Conservation (phyloP, 331 rosid species). For the Rhamnella rubrinervis region DNA sequence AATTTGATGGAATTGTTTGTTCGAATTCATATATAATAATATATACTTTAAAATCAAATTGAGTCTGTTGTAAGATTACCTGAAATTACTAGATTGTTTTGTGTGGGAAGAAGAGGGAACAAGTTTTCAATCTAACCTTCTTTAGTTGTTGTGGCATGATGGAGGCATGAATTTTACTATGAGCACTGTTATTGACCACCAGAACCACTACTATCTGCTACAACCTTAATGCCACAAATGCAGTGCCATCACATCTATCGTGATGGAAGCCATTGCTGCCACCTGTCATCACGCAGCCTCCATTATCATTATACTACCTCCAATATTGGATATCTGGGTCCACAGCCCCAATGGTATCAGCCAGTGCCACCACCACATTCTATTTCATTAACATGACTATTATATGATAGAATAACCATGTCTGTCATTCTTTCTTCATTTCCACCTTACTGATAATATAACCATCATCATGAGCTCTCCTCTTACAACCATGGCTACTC, state of each 20-base stretch:
- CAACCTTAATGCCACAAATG: not conserved
- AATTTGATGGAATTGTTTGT: not conserved
- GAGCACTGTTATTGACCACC: not conserved
- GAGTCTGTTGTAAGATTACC: no score
- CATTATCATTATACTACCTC: not conserved
- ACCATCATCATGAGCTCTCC: not conserved
- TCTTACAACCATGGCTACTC: not conserved
- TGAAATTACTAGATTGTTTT: not conserved
- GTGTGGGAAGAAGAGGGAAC: not conserved
- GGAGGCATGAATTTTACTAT: not conserved
- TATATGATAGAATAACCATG: no score
- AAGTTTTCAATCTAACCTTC: not conserved
- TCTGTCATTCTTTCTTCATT: no score
- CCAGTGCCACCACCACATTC: not conserved
- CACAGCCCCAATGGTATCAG: not conserved
- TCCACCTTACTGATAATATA: not conserved
- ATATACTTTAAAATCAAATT: not conserved
- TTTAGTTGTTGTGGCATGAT: not conserved
- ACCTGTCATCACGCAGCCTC: not conserved
- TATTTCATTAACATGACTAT: not conserved
- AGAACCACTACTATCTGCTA: not conserved
- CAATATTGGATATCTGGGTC: not conserved
- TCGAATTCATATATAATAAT: not conserved
- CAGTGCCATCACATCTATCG: not conserved
- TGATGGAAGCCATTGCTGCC: not conserved